Evolutionary conservation across 1,139 yeast genomes (phyloP).

Genomic region (Scheffersomyces illinoinensis): DNA sequence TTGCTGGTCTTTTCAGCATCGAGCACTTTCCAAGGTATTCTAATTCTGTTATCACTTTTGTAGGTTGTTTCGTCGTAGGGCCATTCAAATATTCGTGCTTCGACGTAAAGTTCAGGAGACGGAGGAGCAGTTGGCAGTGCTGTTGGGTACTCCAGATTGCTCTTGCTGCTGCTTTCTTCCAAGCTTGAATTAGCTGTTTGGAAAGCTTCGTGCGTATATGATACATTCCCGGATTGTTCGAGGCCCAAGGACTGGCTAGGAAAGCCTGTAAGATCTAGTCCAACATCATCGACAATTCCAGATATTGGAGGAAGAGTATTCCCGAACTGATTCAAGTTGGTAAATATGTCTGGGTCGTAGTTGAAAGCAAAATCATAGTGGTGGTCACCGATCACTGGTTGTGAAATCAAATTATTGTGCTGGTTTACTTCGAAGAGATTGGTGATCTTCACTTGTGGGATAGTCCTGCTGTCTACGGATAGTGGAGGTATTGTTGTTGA

Average conservation of each 20-base stretch:
- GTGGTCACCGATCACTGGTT: neutral
- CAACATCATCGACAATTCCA: neutral
- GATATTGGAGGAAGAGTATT: neutral
- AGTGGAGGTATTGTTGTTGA: neutral
- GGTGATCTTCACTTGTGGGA: neutral
- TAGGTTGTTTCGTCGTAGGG: slow-evolving; percentile 3
- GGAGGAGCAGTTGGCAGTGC: neutral
- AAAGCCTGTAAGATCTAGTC: neutral
- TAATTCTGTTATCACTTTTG: slow-evolving; percentile 1
- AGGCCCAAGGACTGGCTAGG: neutral
- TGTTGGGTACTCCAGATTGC: neutral
- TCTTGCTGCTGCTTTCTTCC: neutral
- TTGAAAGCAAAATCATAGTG: neutral
- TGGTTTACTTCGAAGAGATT: neutral
- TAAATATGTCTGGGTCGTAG: neutral
- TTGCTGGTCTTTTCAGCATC: slow-evolving; percentile 7
- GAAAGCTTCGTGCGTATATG: neutral
- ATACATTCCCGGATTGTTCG: neutral
- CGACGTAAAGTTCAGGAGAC: neutral
- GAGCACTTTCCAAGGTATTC: slow-evolving; percentile 2
- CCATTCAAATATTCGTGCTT: slow-evolving; percentile 7
- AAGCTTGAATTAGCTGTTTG: neutral
- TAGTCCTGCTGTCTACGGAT: neutral
- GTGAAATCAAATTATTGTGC: neutral
- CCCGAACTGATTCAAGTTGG: neutral